Evolutionary conservation across 2,329 filamentous ascomycete genomes (phyloP).

Genomic region (Ceratocystis albifundus): DNA sequence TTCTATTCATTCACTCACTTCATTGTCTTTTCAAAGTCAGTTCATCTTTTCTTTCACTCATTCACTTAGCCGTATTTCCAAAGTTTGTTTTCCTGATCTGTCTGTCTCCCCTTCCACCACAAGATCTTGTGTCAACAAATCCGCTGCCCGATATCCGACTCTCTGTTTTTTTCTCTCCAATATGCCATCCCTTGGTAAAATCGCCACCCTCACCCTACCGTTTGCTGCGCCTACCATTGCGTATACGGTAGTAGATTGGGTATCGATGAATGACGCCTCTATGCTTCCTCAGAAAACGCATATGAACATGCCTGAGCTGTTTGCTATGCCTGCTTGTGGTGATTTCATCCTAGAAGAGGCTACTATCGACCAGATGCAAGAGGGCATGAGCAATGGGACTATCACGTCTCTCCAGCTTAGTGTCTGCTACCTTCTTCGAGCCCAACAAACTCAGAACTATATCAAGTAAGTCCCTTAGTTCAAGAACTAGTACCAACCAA

Average conservation of each 20-base stretch:
- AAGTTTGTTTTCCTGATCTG: no score
- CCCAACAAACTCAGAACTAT: constrained; percentile 52
- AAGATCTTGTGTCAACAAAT: no score
- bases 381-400: constrained; percentile 41
- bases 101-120: no score
- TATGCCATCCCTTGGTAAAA: neutral
- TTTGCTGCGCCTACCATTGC: neutral
- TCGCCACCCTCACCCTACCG: neutral
- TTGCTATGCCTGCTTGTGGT: constrained; percentile 52
- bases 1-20: neutral
- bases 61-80: no score
- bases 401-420: constrained; percentile 49
- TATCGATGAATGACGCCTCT: neutral
- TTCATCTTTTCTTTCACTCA: neutral
- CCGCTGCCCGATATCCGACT: no score
- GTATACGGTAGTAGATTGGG: neutral
- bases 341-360: constrained; percentile 55
- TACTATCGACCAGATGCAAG: constrained; percentile 57
- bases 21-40: neutral
- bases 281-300: constrained; percentile 32
- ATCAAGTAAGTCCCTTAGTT: constrained; percentile 40
- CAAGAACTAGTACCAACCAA: neutral
- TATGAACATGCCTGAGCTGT: constrained; percentile 34
- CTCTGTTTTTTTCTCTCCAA: neutral
- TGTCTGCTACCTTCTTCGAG: constrained; percentile 50